A percentile compares a stretch with the other conserved stretches of the same genome.
These are phyloP conservation scores for Leishmania lainsoni DNA, from an alignment of 208 protist species.

Conservation along the genomic window DNA sequence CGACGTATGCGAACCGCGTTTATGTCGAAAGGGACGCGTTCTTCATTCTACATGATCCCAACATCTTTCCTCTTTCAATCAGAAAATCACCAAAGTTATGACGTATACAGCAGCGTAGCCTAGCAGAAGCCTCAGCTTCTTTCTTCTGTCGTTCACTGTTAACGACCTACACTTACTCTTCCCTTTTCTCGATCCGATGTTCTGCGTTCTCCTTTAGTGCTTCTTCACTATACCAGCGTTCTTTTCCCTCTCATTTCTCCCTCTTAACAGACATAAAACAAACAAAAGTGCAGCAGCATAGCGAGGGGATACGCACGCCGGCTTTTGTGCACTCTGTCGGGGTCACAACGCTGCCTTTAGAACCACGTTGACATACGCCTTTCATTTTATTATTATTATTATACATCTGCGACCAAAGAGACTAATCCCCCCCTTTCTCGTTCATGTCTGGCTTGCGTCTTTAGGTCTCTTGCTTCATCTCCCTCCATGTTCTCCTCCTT, in stretches of 20 bases:
- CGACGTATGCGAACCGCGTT: neutral
- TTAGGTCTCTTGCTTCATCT: neutral
- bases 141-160: neutral
- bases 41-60: neutral
- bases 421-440: neutral
- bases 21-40: neutral
- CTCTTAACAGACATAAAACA: neutral
- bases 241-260: neutral
- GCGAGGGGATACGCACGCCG: neutral
- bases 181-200: conserved; percentile 12
- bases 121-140: neutral
- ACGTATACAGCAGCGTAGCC: neutral
- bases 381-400: neutral
- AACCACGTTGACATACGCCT: neutral
- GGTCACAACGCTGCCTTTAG: neutral
- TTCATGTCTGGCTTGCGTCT: neutral
- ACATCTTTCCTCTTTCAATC: neutral
- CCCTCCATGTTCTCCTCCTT: neutral
- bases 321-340: neutral
- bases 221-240: neutral
- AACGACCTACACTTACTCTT: neutral
- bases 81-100: neutral
- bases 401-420: neutral
- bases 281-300: neutral
- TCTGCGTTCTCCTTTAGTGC: neutral